A percentile compares a stretch with the other conserved stretches of the same genome.
Conservation (phyloP, 2,329 filamentous ascomycete genomes). For the Cryoendolithus antarcticus region DNA sequence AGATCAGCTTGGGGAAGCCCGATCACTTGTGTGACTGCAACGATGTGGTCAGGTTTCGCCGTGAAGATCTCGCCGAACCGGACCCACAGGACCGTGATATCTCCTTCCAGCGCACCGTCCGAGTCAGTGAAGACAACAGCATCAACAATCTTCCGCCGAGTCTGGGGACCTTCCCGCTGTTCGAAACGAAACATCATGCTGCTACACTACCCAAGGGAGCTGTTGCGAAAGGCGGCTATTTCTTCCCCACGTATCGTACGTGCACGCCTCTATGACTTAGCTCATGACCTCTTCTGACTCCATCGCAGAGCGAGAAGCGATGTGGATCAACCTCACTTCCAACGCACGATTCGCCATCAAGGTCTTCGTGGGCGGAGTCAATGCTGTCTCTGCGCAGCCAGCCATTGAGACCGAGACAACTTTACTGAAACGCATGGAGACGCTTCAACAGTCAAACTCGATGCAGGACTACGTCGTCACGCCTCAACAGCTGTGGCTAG, state of each 20-base stretch:
- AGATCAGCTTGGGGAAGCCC: too few species aligned
- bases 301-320: conserved; percentile 25
- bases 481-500: conserved; percentile 29
- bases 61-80: too few species aligned
- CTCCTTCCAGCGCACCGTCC: conserved; percentile 30
- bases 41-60: too few species aligned
- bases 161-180: conserved; percentile 30
- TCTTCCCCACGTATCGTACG: conserved; percentile 34
- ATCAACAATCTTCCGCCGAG: conserved; percentile 24
- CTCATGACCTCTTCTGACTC: neutral
- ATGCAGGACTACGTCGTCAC: conserved; percentile 35
- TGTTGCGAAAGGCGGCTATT: conserved; percentile 31
- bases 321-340: conserved; percentile 29
- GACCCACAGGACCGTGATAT: conserved; percentile 17
- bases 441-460: conserved; percentile 12
- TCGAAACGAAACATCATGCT: conserved; percentile 6
- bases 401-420: conserved; percentile 16
- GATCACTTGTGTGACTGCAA: too few species aligned
- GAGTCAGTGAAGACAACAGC: conserved; percentile 30
- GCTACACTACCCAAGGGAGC: too few species aligned
- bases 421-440: conserved; percentile 1
- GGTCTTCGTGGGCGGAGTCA: conserved; percentile 30
- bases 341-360: conserved; percentile 25
- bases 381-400: conserved; percentile 29
- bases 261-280: neutral